Percentiles rank a stretch among this genome's conserved stretches.
phyloP scores from a whole-genome alignment of 495 filamentous ascomycete genomes.

The Jackrogersella minutella region DNA sequence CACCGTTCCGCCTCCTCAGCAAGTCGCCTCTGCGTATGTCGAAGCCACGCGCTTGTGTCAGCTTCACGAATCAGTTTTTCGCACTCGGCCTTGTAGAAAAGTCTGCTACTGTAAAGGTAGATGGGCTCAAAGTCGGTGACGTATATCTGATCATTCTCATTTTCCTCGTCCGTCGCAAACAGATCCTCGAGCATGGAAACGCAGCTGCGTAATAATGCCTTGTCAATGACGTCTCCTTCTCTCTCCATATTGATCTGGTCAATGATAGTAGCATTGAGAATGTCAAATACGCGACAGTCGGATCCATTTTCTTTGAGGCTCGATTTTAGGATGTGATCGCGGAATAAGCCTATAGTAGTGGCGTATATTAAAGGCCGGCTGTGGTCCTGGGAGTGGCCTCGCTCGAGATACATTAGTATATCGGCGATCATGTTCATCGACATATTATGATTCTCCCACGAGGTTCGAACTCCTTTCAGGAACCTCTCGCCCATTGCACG shows the following conservation, averaged over 20 bases:
- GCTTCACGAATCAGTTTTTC: slow-evolving; percentile 74
- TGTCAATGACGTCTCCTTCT: slow-evolving; percentile 88
- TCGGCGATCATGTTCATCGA: slow-evolving; percentile 98
- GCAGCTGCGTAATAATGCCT: slow-evolving; percentile 79
- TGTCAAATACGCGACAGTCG: slow-evolving; percentile 65
- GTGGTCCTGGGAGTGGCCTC: slow-evolving; percentile 75
- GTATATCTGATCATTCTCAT: slow-evolving; percentile 81
- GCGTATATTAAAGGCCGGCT: slow-evolving; percentile 81
- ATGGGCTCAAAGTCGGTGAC: slow-evolving; percentile 80
- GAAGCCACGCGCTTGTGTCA: slow-evolving; percentile 84
- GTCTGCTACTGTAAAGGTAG: slow-evolving; percentile 72
- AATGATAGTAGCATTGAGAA: slow-evolving; percentile 82
- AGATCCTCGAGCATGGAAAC: slow-evolving; percentile 91
- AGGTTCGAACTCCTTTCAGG: slow-evolving; percentile 73
- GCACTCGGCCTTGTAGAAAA: slow-evolving; percentile 82
- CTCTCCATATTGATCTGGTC: slow-evolving; percentile 94
- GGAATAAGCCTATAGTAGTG: slow-evolving; percentile 84
- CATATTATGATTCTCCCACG: slow-evolving; percentile 88
- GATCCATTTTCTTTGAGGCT: slow-evolving; percentile 53
- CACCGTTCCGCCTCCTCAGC: slow-evolving; percentile 84
- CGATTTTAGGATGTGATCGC: slow-evolving; percentile 74
- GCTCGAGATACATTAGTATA: slow-evolving; percentile 98
- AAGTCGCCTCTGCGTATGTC: slow-evolving; percentile 75
- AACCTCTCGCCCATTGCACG: slow-evolving; percentile 84
- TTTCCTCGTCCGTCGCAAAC: slow-evolving; percentile 80